Conservation (phyloP, 1,284 basidiomycete genomes). For the Ganoderma leucocontextum region DNA sequence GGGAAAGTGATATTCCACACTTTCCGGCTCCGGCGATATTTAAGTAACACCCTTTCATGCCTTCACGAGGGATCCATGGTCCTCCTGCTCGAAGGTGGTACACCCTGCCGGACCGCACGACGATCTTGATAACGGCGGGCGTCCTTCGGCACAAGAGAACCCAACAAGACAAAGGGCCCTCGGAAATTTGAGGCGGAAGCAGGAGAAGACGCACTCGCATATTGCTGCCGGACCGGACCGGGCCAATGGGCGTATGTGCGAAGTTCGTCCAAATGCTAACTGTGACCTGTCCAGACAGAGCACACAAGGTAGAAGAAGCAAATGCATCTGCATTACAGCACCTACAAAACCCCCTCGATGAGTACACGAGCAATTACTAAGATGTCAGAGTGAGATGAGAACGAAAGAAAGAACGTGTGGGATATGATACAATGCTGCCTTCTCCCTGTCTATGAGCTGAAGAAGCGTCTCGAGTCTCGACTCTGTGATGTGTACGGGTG, state of each 20-base stretch:
- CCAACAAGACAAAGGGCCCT: neutral
- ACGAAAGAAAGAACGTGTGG: conserved; percentile 32
- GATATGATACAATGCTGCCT: conserved; percentile 36
- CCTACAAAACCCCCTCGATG: conserved; percentile 22
- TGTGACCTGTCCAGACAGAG: too few relatives aligned
- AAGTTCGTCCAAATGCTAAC: neutral
- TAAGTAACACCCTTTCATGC: neutral
- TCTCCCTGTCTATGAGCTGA: conserved; percentile 5
- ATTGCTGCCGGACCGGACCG: neutral
- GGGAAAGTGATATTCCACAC: neutral
- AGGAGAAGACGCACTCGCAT: neutral
- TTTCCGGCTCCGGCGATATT: neutral
- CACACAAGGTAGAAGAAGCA: neutral
- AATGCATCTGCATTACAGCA: conserved; percentile 27
- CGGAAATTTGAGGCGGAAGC: neutral
- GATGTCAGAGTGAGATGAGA: conserved; percentile 14
- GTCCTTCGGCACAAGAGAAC: neutral
- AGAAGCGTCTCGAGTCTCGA: conserved; percentile 12
- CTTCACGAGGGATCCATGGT: neutral
- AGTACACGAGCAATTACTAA: conserved; percentile 29
- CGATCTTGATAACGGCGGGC: neutral
- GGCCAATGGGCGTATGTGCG: neutral
- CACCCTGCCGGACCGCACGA: neutral
- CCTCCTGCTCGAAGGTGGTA: neutral
- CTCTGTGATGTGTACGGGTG: neutral